phyloP scores from a whole-genome alignment of 2,329 filamentous ascomycete species.

The Dactylellina drechsleri region DNA sequence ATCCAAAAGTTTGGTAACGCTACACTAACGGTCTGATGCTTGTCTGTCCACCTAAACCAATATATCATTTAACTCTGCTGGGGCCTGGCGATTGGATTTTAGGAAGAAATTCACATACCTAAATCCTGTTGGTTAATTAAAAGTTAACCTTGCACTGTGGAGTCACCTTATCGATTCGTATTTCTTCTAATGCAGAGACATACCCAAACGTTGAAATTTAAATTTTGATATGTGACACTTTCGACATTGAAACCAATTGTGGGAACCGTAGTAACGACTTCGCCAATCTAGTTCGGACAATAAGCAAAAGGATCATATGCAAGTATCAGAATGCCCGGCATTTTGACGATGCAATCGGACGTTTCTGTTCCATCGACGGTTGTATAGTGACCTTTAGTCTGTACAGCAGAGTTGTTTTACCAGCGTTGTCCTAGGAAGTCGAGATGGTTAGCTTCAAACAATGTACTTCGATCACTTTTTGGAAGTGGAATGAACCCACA shows the following conservation, averaged over 20 bases:
- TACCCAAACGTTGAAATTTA: conserved; percentile 99
- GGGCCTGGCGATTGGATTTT: neutral
- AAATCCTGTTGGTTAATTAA: conserved; percentile 25
- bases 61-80: conserved; percentile 6
- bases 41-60: conserved; percentile 78
- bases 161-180: neutral
- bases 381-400: conserved; percentile 78
- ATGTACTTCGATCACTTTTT: conserved; percentile 6
- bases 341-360: neutral
- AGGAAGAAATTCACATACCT: conserved; percentile 22
- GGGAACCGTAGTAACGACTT: conserved; percentile 98
- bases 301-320: neutral
- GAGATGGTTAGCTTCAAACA: neutral
- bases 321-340: neutral
- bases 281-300: conserved; percentile 76
- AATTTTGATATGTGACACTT: conserved; percentile 96
- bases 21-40: conserved; percentile 77
- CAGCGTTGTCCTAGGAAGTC: conserved; percentile 83
- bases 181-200: conserved; percentile 29
- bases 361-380: neutral
- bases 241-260: conserved; percentile 99
- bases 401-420: conserved; percentile 96
- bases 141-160: neutral
- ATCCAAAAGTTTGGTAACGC: neutral
- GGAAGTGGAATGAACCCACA: conserved; percentile 67